A percentile compares a stretch with the other conserved stretches of the same genome.
Evolutionary conservation across 2,329 filamentous ascomycete species (phyloP).

Genomic region (Fusarium heterosporum): DNA sequence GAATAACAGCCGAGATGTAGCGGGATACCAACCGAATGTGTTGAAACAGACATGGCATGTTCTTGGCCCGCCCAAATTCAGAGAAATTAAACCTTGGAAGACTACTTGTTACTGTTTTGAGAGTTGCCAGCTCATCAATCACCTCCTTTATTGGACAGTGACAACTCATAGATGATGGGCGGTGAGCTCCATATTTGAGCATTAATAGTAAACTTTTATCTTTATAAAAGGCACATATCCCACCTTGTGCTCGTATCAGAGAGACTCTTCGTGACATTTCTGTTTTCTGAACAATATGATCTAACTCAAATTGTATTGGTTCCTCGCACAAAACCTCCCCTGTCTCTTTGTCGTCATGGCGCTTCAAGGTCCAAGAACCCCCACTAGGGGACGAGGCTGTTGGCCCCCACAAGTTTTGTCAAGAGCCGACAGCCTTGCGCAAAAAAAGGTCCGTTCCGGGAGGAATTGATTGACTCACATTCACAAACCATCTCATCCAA

Average conservation of each 20-base stretch:
- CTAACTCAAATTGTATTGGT: background rate
- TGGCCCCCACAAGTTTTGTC: slow-evolving; percentile 29
- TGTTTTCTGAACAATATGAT: background rate
- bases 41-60: background rate
- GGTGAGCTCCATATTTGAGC: slow-evolving; percentile 16
- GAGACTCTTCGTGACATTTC: background rate
- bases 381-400: slow-evolving; percentile 40
- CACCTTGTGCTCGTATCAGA: background rate
- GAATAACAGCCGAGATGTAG: background rate
- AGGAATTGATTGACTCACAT: slow-evolving; percentile 45
- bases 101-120: slow-evolving; percentile 1
- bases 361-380: slow-evolving; percentile 1
- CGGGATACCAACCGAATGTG: background rate
- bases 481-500: slow-evolving; percentile 25
- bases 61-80: slow-evolving; percentile 2
- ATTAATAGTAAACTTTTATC: background rate
- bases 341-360: slow-evolving; percentile 36
- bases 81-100: background rate
- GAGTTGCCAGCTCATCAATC: slow-evolving; percentile 31
- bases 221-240: slow-evolving; percentile 2
- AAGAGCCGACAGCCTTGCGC: slow-evolving; percentile 42
- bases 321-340: slow-evolving; percentile 1
- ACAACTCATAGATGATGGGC: slow-evolving; percentile 31
- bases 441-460: slow-evolving; percentile 42
- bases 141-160: slow-evolving; percentile 9